A percentile compares a stretch with the other conserved stretches of the same genome.
phyloP scores from a whole-genome alignment of 495 filamentous ascomycete species.

The Staphylotrichum tortipilum region DNA sequence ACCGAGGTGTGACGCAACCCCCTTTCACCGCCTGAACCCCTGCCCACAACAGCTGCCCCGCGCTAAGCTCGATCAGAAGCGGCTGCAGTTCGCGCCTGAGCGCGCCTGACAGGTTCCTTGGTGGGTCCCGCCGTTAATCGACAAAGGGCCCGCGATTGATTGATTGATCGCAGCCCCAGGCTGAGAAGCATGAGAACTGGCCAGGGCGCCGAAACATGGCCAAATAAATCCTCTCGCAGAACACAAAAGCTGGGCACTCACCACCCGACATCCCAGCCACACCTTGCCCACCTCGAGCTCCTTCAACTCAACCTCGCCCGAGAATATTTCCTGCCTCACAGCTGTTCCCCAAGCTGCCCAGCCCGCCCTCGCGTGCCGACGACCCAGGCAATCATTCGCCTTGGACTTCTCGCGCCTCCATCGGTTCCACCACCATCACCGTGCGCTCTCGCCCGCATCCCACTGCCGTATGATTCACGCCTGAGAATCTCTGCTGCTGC shows the following conservation, averaged over 20 bases:
- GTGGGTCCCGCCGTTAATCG: slow-evolving; percentile 3
- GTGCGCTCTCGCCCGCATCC: background rate
- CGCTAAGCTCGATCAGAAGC: slow-evolving; percentile 13
- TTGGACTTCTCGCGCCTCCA: background rate
- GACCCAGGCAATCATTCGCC: too few species aligned
- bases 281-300: too few species aligned
- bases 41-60: slow-evolving; percentile 14
- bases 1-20: slow-evolving; percentile 9
- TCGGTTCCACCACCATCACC: background rate
- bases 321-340: background rate
- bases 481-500: background rate
- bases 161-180: too few species aligned
- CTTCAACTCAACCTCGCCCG: too few species aligned
- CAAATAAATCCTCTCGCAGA: too few species aligned
- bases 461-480: background rate
- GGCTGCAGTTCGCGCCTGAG: slow-evolving; percentile 19
- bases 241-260: too few species aligned
- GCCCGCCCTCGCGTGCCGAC: too few species aligned
- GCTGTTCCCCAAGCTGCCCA: background rate
- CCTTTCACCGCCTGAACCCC: slow-evolving; percentile 7
- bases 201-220: background rate
- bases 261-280: too few species aligned
- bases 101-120: slow-evolving; percentile 16
- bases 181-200: slow-evolving; percentile 3
- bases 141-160: background rate